These are phyloP conservation scores for Pichia sp. DNA, from an alignment of 1,139 yeast genomes.

Conservation along the genomic window DNA sequence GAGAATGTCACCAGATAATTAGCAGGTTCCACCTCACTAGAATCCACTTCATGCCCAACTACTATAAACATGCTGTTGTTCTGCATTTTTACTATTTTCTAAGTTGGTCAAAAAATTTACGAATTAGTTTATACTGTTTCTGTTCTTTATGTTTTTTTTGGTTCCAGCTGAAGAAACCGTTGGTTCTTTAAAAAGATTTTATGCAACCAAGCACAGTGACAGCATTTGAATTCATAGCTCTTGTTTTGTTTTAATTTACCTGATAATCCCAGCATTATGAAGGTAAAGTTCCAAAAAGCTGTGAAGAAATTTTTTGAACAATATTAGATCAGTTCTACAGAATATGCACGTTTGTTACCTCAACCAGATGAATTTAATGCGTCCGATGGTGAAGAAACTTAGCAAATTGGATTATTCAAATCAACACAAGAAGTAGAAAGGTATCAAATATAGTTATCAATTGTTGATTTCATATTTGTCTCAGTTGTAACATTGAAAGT, in stretches of 20 bases:
- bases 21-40: slow-evolving; percentile 71
- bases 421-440: slow-evolving; percentile 38
- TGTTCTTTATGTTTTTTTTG: slow-evolving; percentile 63
- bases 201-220: slow-evolving; percentile 71
- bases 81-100: slow-evolving; percentile 67
- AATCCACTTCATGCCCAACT: slow-evolving; percentile 62
- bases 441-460: slow-evolving; percentile 32
- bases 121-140: slow-evolving; percentile 67
- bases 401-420: slow-evolving; percentile 30
- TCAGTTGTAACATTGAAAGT: slow-evolving; percentile 41
- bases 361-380: slow-evolving; percentile 31
- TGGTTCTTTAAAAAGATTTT: slow-evolving; percentile 58
- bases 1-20: slow-evolving; percentile 72
- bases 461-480: slow-evolving; percentile 41
- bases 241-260: slow-evolving; percentile 66
- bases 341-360: slow-evolving; percentile 28
- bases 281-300: slow-evolving; percentile 28
- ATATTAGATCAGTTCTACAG: slow-evolving; percentile 41
- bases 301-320: slow-evolving; percentile 42
- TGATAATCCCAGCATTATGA: slow-evolving; percentile 45
- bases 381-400: slow-evolving; percentile 32
- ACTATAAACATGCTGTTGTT: slow-evolving; percentile 51
- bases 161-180: slow-evolving; percentile 53
- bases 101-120: slow-evolving; percentile 73
- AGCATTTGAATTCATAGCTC: slow-evolving; percentile 77